Evolutionary conservation across 306 rosid genomes (phyloP), one percentile per base, ranked within the genome.

Genomic region (Rosa persica): DNA sequence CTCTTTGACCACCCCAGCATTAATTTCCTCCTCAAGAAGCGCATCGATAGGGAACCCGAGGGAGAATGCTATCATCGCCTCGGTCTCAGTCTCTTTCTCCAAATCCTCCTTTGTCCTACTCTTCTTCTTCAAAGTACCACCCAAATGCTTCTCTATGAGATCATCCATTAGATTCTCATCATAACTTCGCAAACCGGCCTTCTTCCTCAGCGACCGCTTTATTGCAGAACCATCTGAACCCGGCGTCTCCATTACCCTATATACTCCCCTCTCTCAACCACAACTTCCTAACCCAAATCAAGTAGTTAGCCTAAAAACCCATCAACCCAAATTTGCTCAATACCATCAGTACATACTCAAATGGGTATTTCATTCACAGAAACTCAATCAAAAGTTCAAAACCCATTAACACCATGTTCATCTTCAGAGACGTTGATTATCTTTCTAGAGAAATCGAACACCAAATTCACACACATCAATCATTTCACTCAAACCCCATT

Each of bases 11-110:
- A 95, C 98, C 78, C 96, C 89, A 39, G 97, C 93, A 66, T 55
- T 86, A 78, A 88, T 81, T 81, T 95, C 97, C n/a, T 91, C 92
- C 77, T 91, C 97, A 16, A 85, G 93, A 75, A 95, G 79, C 6
- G 86, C 93, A 75, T 95, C 97, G 20, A 95, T 93, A 0, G 97
- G 98, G 65, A 95, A 95, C 66, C 99, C 97, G 0, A 95, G 88
- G 5, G 93, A 95, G 4, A 92, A 47, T 0, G 98, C 98, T 72
- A 92, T 95, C 99, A 95, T 92, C 12, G 99, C 93, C 91, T 95
- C 99, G 1, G 87, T 86, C 79, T 91, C 92, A 1, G 99, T 91
- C 81, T 92, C 99, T 83, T 89, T 95, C 88, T 95, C 93, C 79
- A 95, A 52, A 87, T 87, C 99, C 75, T 83, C 84, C 39, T 27